phyloP scores from a whole-genome alignment of 768 basidiomycete species.

The Tubosaeta sp. region DNA sequence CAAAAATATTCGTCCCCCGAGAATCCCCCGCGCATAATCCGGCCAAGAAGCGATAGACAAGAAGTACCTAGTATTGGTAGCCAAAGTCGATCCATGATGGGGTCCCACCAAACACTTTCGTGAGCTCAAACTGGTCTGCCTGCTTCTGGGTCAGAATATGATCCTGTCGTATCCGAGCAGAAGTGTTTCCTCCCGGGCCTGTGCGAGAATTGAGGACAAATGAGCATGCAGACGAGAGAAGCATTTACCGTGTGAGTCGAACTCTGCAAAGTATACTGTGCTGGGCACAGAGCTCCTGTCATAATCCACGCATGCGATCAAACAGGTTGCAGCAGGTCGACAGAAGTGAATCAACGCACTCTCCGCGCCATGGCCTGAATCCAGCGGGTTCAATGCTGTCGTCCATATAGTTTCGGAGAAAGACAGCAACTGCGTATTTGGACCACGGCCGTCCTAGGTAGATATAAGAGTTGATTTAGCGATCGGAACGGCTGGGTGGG shows the following conservation, averaged over 20 bases:
- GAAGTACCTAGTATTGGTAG: slow-evolving; percentile 30
- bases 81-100: slow-evolving; percentile 55
- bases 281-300: slow-evolving; percentile 46
- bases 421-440: slow-evolving; percentile 51
- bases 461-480: background rate
- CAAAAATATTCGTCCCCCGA: too few relatives aligned
- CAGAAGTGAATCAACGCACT: slow-evolving; percentile 3
- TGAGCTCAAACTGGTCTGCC: slow-evolving; percentile 36
- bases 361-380: slow-evolving; percentile 41
- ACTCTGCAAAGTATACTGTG: slow-evolving; percentile 59
- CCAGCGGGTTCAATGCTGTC: slow-evolving; percentile 44
- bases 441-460: slow-evolving; percentile 54
- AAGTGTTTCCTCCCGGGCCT: slow-evolving; percentile 54
- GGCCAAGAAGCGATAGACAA: background rate
- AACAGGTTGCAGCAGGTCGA: background rate
- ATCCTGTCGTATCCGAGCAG: slow-evolving; percentile 41
- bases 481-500: background rate
- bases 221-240: background rate
- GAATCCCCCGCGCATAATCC: too few relatives aligned
- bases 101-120: slow-evolving; percentile 46
- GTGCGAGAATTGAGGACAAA: background rate
- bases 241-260: slow-evolving; percentile 43
- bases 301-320: slow-evolving; percentile 28
- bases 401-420: slow-evolving; percentile 55
- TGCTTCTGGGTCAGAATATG: slow-evolving; percentile 38